Conservation (phyloP, 2,329 filamentous ascomycete species). For the Verticillium tricorpus region DNA sequence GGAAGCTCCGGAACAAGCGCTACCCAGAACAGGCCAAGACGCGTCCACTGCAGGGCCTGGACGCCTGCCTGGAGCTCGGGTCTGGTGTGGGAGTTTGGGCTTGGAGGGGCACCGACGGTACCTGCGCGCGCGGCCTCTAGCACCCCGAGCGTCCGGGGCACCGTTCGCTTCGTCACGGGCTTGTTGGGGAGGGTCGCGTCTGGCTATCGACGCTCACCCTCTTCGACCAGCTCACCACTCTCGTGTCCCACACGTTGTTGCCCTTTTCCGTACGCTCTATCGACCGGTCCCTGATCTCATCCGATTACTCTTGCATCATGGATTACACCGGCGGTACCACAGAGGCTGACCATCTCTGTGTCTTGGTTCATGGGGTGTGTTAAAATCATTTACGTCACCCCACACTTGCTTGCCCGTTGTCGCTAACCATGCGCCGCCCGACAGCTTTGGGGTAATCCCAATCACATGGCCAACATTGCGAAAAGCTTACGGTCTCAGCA, state of each 20-base stretch:
- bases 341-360: slow-evolving; percentile 66
- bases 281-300: slow-evolving; percentile 27
- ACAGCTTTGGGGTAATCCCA: slow-evolving; percentile 74
- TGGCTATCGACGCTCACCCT: not conserved
- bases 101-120: not conserved
- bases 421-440: not conserved
- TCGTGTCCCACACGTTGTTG: slow-evolving; percentile 10
- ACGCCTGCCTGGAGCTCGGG: not conserved
- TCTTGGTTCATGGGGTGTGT: slow-evolving; percentile 72
- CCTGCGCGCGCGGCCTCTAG: not conserved
- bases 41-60: not conserved
- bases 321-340: slow-evolving; percentile 46
- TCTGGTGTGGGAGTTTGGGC: not conserved
- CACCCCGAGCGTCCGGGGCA: not conserved
- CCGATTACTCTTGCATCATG: slow-evolving; percentile 25
- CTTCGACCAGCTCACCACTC: not conserved
- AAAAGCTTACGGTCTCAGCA: slow-evolving; percentile 59
- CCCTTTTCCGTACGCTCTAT: slow-evolving; percentile 27
- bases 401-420: not conserved
- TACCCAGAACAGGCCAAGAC: not conserved
- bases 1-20: not conserved
- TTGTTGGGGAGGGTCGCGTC: not conserved
- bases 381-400: slow-evolving; percentile 3
- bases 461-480: slow-evolving; percentile 65
- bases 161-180: not conserved